These are phyloP conservation scores for Epichloe sibirici DNA, from an alignment of 2,329 filamentous ascomycete species.

Conservation along the genomic window DNA sequence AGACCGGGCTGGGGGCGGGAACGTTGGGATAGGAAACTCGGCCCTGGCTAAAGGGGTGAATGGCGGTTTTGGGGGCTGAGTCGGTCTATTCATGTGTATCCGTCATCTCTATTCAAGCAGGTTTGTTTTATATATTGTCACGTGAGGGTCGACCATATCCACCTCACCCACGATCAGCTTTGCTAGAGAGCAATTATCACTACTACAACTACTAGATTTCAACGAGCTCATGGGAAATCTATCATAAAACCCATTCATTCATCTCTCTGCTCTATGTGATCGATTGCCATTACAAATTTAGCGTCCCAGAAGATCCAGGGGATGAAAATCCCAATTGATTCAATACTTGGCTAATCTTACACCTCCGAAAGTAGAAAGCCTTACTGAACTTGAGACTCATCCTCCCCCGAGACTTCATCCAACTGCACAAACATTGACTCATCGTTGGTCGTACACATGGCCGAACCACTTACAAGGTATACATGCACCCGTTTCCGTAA, in stretches of 20 bases:
- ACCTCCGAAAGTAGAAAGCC: not conserved
- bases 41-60: no score
- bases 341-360: not conserved
- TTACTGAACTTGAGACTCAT: not conserved
- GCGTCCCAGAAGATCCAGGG: no score
- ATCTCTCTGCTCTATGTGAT: no score
- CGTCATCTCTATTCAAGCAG: not conserved
- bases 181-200: not conserved
- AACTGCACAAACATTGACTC: not conserved
- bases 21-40: no score
- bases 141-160: not conserved
- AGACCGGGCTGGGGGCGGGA: no score
- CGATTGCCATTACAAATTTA: no score
- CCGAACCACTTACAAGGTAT: not conserved
- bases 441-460: not conserved
- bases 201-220: not conserved
- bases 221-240: no score
- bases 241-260: no score
- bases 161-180: not conserved
- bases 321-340: no score
- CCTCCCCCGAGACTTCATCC: not conserved
- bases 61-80: no score
- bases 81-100: no score
- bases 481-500: not conserved
- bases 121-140: not conserved